phyloP scores from a whole-genome alignment of 345 rosid species.

The Gossypium thurberi region DNA sequence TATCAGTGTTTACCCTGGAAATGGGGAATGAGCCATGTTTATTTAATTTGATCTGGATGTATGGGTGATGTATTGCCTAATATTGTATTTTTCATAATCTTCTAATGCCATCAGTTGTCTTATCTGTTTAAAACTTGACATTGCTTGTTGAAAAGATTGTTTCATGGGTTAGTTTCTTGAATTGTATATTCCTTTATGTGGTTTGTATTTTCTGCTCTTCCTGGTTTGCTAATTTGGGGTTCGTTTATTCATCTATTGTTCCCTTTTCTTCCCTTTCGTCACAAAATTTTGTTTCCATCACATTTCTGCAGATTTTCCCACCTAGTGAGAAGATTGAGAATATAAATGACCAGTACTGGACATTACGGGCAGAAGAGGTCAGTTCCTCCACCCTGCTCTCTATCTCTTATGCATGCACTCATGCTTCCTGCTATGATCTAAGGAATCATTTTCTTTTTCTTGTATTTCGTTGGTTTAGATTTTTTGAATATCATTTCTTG shows the following conservation, averaged over 20 bases:
- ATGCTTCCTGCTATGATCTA: neutral
- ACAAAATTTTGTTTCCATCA: neutral
- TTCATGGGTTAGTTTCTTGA: neutral
- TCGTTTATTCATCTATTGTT: constrained; percentile 4
- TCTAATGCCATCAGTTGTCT: neutral
- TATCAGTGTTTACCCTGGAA: neutral
- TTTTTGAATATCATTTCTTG: neutral
- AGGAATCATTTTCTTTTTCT: neutral
- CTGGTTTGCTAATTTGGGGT: neutral
- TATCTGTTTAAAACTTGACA: neutral
- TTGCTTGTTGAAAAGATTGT: neutral
- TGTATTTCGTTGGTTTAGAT: neutral
- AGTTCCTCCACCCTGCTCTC: neutral
- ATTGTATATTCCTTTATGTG: neutral
- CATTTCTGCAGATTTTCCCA: constrained; percentile 68
- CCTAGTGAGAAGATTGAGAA: constrained; percentile 77
- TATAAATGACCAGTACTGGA: constrained; percentile 96
- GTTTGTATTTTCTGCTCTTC: neutral
- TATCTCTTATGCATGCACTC: neutral
- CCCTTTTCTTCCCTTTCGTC: neutral
- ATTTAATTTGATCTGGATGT: constrained; percentile 1
- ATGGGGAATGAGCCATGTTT: neutral
- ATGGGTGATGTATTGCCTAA: neutral
- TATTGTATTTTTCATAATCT: neutral
- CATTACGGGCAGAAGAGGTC: constrained; percentile 96